phyloP scores from a whole-genome alignment of 305 asterid genomes.

The Fraxinus platypoda region DNA sequence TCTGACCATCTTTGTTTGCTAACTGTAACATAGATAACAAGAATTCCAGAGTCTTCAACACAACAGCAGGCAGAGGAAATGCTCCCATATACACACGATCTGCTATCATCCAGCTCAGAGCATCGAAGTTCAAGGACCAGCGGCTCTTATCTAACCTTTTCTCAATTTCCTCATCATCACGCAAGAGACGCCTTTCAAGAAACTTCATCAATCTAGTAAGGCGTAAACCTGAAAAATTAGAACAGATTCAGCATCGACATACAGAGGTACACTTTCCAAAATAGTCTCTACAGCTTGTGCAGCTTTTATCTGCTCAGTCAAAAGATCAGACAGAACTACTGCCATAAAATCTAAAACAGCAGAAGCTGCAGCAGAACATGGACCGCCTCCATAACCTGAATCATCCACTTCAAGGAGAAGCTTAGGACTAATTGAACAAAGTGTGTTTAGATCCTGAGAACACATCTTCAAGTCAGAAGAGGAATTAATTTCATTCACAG shows the following conservation, averaged over 20 bases:
- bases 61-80: conserved; percentile 85
- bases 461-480: conserved; percentile 52
- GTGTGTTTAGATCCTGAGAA: conserved; percentile 53
- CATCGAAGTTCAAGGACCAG: conserved; percentile 80
- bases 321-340: conserved; percentile 82
- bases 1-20: conserved; percentile 95
- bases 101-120: conserved; percentile 84
- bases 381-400: conserved; percentile 97
- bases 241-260: conserved; percentile 83
- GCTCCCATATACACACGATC: conserved; percentile 97
- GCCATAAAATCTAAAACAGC: conserved; percentile 93
- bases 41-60: conserved; percentile 86
- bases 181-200: conserved; percentile 89
- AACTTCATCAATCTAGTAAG: conserved; percentile 91
- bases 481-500: conserved; percentile 50
- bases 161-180: conserved; percentile 89
- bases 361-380: conserved; percentile 96
- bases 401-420: conserved; percentile 93
- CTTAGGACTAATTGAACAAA: conserved; percentile 58
- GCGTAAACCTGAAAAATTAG: conserved; percentile 93
- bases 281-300: conserved; percentile 62
- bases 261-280: conserved; percentile 78
- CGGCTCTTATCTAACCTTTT: conserved; percentile 82
- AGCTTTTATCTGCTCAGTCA: conserved; percentile 86
- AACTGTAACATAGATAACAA: conserved; percentile 92